Base-by-base conservation (phyloP, 306 rosid species). In the Vachellia collinsii region DNA sequence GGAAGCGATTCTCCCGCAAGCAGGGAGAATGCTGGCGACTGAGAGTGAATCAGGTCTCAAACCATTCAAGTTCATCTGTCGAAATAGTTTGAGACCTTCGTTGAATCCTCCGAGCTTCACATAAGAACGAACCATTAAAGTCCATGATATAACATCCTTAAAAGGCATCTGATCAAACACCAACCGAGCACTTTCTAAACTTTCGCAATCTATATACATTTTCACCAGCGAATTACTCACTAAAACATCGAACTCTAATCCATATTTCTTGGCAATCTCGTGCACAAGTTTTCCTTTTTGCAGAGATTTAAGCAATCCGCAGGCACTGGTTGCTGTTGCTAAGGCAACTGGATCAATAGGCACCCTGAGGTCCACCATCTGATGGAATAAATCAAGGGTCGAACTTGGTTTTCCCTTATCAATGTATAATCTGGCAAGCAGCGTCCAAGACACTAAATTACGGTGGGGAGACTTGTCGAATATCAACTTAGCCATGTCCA, bases 81-180 rank as follows among this genome's bases (percentile, higher is more conserved):
- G 80, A 44, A 92, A 88, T 69, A 89, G 74, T 47, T 89, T 91
- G 38, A 90, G 78, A 34, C 85, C 91, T 75, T 90, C 97, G 43
- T 88, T 89, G 88, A 89, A 88, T 34, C 83, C 87, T 50, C 95
- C 97, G 8, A 66, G 79, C 86, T 76, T 89, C 81, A 92, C 92
- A 74, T 88, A 72, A 1, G 83, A 85, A 39, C 81, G 85, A 25
- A 89, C 82, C 29, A 91, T 79, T 64, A 76, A 83, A 1, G 97
- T 92, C 95, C 97, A 91, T 11, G 93, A 85, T 67, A 90, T 81
- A 37, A 89, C 62, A 81, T 89, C 90, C 77, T 82, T 92, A 3
- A 51, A 69, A 17, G 89, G 85, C 93, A 88, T 92, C 53, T 20
- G 76, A 77, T 86, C 83, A 72, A 90, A 92, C 43, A 81, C 70